Conservation (phyloP, 163 green algal species). For the Scenedesmus sp. region DNA sequence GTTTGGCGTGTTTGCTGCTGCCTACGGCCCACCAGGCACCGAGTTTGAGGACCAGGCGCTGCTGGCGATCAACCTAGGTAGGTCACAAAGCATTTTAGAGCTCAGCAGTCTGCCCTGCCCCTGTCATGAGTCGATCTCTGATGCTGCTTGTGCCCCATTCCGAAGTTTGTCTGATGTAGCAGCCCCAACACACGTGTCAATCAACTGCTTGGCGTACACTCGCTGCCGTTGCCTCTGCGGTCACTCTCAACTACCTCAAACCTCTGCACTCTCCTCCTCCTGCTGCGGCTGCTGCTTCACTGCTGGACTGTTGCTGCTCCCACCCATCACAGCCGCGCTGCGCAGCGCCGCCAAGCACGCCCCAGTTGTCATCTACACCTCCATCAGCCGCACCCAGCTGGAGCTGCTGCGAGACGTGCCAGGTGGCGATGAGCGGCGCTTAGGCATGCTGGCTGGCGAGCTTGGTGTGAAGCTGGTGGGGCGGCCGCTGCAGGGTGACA, state of each 20-base stretch:
- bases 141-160: background rate
- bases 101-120: background rate
- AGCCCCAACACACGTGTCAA: background rate
- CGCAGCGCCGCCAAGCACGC: background rate
- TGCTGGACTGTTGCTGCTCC: background rate
- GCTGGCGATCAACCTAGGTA: constrained; percentile 33
- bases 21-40: constrained; percentile 56
- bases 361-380: background rate
- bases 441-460: background rate
- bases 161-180: background rate
- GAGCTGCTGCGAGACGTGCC: constrained; percentile 26
- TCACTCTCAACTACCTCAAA: no score
- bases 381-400: background rate
- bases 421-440: background rate
- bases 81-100: background rate
- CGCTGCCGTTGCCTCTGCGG: no score
- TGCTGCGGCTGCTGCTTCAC: no score
- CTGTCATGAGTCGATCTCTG: background rate
- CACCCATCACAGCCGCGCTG: background rate
- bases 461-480: constrained; percentile 1
- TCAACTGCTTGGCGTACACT: background rate
- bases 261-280: no score
- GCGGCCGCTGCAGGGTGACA: background rate
- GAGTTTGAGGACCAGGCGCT: constrained; percentile 53
- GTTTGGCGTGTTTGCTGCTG: constrained; percentile 68